Conservation (phyloP, 768 basidiomycete species). For the Hygrophoropsis aurantiaca region DNA sequence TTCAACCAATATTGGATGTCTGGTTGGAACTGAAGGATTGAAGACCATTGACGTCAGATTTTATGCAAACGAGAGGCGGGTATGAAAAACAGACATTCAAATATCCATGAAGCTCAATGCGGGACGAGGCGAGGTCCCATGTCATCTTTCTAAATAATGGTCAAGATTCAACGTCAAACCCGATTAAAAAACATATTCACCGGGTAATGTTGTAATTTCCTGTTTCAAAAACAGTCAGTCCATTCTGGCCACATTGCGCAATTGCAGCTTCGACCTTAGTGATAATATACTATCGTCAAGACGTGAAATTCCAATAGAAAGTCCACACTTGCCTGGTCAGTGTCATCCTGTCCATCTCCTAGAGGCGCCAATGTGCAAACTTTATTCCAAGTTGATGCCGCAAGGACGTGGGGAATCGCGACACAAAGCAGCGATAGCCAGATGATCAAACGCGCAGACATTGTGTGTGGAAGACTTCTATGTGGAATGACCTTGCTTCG, state of each 20-base stretch:
- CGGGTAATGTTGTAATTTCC: slow-evolving; percentile 55
- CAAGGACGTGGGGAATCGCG: background rate
- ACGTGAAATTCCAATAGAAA: too few relatives aligned
- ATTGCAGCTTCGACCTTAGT: slow-evolving; percentile 49
- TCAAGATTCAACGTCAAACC: background rate
- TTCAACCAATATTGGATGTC: slow-evolving; percentile 58
- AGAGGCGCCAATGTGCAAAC: slow-evolving; percentile 32
- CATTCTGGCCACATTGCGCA: slow-evolving; percentile 45
- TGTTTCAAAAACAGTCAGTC: slow-evolving; percentile 42
- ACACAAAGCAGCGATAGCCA: too few relatives aligned
- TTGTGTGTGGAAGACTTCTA: too few relatives aligned
- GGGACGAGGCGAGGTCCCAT: slow-evolving; percentile 46
- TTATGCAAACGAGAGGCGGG: too few relatives aligned
- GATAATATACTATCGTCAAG: too few relatives aligned
- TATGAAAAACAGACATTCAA: slow-evolving; percentile 41
- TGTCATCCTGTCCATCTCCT: slow-evolving; percentile 40
- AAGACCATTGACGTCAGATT: background rate
- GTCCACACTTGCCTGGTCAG: slow-evolving; percentile 30
- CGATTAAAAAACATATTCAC: slow-evolving; percentile 19
- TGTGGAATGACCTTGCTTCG: too few relatives aligned
- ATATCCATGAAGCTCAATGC: slow-evolving; percentile 41
- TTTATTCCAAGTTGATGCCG: background rate
- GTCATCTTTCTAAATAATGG: slow-evolving; percentile 45
- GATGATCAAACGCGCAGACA: too few relatives aligned
- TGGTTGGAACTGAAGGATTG: slow-evolving; percentile 44